phyloP scores from a whole-genome alignment of 192 early-diverging fungal species.

The Diversispora epigaea region DNA sequence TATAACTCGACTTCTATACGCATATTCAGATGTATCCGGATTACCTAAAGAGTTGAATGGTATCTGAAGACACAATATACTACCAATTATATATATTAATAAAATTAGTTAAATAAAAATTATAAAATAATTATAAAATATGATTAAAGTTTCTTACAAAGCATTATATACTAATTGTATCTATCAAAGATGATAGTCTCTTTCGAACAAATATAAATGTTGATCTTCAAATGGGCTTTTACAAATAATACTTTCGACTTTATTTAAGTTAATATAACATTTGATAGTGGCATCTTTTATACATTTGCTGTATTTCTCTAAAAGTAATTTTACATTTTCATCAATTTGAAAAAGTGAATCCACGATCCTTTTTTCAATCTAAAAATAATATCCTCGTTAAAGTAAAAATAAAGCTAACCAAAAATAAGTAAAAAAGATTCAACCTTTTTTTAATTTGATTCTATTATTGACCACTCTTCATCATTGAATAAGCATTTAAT shows the following conservation, averaged over 20 bases:
- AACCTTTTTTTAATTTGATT: neutral
- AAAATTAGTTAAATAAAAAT: neutral
- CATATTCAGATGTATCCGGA: constrained; percentile 28
- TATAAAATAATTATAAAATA: constrained; percentile 25
- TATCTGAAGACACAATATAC: constrained; percentile 32
- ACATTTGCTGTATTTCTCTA: constrained; percentile 28
- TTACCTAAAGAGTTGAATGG: constrained; percentile 19
- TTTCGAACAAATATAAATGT: constrained; percentile 26
- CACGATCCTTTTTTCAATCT: constrained; percentile 30
- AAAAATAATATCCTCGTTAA: constrained; percentile 18
- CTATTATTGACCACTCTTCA: too few species aligned
- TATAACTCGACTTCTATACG: constrained; percentile 27
- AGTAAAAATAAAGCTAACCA: too few species aligned
- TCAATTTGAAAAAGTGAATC: constrained; percentile 26
- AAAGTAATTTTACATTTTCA: constrained; percentile 26
- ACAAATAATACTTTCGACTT: constrained; percentile 20
- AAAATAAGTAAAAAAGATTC: too few species aligned
- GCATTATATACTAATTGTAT: constrained; percentile 23
- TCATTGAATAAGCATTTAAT: too few species aligned
- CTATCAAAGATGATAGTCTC: constrained; percentile 27
- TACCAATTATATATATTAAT: constrained; percentile 30
- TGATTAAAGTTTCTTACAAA: constrained; percentile 29
- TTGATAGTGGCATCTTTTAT: constrained; percentile 31
- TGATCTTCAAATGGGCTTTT: constrained; percentile 29
- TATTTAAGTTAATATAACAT: constrained; percentile 29